Conservation (phyloP, 2,329 filamentous ascomycete genomes). For the Monascus ruber region DNA sequence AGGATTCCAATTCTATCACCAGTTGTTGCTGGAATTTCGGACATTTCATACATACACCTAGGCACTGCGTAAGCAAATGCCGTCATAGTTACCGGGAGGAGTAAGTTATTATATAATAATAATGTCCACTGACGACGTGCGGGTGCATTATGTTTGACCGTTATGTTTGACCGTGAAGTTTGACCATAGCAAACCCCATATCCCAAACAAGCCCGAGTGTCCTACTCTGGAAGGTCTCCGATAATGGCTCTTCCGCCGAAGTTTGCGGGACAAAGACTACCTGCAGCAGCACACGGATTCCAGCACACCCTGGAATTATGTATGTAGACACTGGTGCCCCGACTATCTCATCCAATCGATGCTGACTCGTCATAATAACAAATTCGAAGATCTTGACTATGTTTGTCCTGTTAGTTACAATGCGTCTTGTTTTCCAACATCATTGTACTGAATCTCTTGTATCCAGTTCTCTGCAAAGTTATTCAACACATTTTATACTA, state of each 20-base stretch:
- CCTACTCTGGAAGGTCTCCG: no score
- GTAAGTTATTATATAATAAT: no score
- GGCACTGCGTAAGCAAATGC: no score
- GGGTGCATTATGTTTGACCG: no score
- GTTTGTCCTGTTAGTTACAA: slow-evolving; percentile 54
- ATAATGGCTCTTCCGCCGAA: slow-evolving; percentile 49
- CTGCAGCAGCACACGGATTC: slow-evolving; percentile 8
- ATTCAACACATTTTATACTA: slow-evolving; percentile 63
- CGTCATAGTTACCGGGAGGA: no score
- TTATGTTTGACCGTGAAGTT: no score
- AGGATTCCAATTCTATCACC: no score
- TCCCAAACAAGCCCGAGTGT: no score
- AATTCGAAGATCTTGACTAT: slow-evolving; percentile 62
- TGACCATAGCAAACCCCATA: no score
- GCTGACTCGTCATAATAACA: slow-evolving; percentile 1
- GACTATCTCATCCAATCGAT: background rate
- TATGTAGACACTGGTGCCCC: slow-evolving; percentile 10
- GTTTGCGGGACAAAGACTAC: slow-evolving; percentile 42
- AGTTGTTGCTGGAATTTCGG: no score
- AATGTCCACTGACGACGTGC: no score
- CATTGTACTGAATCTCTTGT: slow-evolving; percentile 9
- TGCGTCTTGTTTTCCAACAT: background rate
- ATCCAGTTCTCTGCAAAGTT: slow-evolving; percentile 53
- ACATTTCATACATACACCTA: no score
- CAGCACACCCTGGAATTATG: slow-evolving; percentile 29